These are phyloP conservation scores for Xylaria bambusicola DNA, from an alignment of 495 filamentous ascomycete species.

Conservation along the genomic window DNA sequence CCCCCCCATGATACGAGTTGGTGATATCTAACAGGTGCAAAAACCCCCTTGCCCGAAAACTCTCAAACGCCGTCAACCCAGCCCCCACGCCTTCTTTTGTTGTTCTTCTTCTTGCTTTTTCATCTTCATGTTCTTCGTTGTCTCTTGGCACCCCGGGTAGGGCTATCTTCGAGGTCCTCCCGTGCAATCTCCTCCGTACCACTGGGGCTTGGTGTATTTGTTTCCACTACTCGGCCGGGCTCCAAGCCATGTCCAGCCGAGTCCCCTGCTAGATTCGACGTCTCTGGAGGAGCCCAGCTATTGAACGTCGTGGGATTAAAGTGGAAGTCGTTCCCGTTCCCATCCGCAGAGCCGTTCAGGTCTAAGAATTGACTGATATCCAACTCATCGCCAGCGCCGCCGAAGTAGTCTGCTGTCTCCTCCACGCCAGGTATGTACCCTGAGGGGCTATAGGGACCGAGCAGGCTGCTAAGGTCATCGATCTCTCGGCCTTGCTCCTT, in stretches of 20 bases:
- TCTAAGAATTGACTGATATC: slow-evolving; percentile 75
- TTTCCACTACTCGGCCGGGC: slow-evolving; percentile 34
- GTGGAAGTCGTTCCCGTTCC: slow-evolving; percentile 39
- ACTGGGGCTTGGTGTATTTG: slow-evolving; percentile 41
- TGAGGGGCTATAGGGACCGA: slow-evolving; percentile 77
- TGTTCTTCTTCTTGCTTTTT: not conserved
- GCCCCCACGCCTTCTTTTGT: slow-evolving; percentile 3
- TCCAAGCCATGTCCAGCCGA: slow-evolving; percentile 17
- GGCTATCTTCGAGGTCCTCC: slow-evolving; percentile 39
- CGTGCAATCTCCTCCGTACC: slow-evolving; percentile 48
- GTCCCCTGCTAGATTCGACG: slow-evolving; percentile 27
- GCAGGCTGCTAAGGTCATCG: slow-evolving; percentile 64
- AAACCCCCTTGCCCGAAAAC: not conserved
- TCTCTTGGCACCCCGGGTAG: slow-evolving; percentile 42
- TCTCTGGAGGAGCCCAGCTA: slow-evolving; percentile 22
- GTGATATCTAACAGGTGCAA: slow-evolving; percentile 15
- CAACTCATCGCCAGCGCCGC: slow-evolving; percentile 39
- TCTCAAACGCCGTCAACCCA: no score
- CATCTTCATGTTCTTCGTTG: slow-evolving; percentile 33
- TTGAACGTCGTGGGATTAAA: slow-evolving; percentile 35
- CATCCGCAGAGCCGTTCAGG: slow-evolving; percentile 52
- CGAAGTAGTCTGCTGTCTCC: slow-evolving; percentile 50
- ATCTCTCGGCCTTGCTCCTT: slow-evolving; percentile 71
- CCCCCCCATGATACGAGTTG: no score
- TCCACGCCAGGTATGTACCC: slow-evolving; percentile 76